Conservation (phyloP, 2,329 filamentous ascomycete species). For the Hyphodiscus sp. region DNA sequence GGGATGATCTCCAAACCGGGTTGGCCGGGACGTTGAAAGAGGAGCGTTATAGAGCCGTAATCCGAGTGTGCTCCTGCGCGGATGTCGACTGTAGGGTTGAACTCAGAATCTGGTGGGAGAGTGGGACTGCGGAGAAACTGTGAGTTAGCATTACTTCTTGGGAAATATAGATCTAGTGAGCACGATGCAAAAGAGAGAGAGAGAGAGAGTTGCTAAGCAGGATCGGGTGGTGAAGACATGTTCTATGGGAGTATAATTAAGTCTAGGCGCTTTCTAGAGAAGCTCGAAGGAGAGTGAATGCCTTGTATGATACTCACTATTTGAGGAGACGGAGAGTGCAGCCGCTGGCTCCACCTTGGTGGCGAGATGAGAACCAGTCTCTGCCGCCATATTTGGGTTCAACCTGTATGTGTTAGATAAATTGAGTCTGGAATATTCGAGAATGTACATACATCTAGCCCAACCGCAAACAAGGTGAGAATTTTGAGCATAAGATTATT, state of each 20-base stretch:
- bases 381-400: conserved; percentile 19
- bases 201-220: too few species aligned
- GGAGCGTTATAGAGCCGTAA: conserved; percentile 61
- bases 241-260: too few species aligned
- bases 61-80: conserved; percentile 90
- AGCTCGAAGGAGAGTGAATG: too few species aligned
- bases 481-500: conserved; percentile 66
- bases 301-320: conserved; percentile 36
- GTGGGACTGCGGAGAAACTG: conserved; percentile 37
- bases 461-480: conserved; percentile 70
- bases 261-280: too few species aligned
- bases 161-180: too few species aligned
- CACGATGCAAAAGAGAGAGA: too few species aligned
- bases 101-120: conserved; percentile 36
- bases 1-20: conserved; percentile 79
- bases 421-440: neutral
- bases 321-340: conserved; percentile 56
- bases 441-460: conserved; percentile 46
- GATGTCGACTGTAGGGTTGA: conserved; percentile 54
- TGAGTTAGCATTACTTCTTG: too few species aligned
- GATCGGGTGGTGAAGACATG: too few species aligned
- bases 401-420: conserved; percentile 14
- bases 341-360: conserved; percentile 49
- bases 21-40: conserved; percentile 82
- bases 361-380: conserved; percentile 49